Evolutionary conservation across 176 grass and related monocot genomes (phyloP).

Genomic region (Aechmea fasciata): DNA sequence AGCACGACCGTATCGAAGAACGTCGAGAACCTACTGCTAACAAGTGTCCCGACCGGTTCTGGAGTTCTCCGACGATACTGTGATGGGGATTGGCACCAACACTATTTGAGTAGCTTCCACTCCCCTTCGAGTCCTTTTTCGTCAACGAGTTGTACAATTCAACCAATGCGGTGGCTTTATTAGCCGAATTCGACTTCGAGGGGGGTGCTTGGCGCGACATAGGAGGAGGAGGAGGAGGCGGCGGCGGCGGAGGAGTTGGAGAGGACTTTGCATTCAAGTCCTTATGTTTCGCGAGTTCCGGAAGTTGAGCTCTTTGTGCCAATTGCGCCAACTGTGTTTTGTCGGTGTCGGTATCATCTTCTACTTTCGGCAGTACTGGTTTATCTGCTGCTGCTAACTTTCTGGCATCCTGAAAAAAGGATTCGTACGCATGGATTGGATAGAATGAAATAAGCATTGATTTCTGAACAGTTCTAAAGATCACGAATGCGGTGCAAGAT

Average conservation of each 20-base stretch:
- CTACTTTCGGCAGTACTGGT: background rate
- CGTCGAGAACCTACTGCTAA: constrained; percentile 39
- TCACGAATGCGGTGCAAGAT: too few relatives aligned
- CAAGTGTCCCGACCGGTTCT: constrained; percentile 77
- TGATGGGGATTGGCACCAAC: constrained; percentile 23
- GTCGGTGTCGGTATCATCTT: background rate
- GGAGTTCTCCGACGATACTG: constrained; percentile 72
- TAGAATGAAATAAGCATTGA: too few relatives aligned
- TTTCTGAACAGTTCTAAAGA: too few relatives aligned
- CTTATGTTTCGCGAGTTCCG: background rate
- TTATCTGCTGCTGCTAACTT: too few relatives aligned
- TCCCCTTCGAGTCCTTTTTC: constrained; percentile 31
- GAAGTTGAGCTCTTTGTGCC: background rate
- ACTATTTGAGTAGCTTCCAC: constrained; percentile 19
- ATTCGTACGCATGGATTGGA: too few relatives aligned
- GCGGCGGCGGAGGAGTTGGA: constrained; percentile 25
- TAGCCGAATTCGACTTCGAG: constrained; percentile 31
- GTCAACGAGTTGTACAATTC: constrained; percentile 76
- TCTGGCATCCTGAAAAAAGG: too few relatives aligned
- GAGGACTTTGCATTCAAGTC: constrained; percentile 4
- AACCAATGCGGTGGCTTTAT: constrained; percentile 54
- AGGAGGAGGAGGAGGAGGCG: constrained; percentile 33
- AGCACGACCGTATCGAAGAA: background rate
- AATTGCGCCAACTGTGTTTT: background rate
- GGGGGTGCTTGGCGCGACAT: constrained; percentile 6